Evolutionary conservation across 2,329 filamentous ascomycete genomes (phyloP).

Genomic region (Penicillium sp.): DNA sequence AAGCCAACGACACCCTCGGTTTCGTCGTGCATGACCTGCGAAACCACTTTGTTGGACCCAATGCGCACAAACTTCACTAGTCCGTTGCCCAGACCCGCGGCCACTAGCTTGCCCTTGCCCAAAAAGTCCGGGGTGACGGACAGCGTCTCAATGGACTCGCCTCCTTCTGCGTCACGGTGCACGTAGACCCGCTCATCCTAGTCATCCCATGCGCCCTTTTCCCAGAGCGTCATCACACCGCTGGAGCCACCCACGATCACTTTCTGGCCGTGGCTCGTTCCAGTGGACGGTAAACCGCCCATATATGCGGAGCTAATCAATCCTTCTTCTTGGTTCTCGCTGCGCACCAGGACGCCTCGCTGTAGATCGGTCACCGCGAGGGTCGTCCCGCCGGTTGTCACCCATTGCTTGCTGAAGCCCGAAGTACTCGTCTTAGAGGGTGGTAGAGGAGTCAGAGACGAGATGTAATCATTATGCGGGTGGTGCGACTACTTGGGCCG

Average conservation of each 20-base stretch:
- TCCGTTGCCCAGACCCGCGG: constrained; percentile 80
- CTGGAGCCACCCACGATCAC: constrained; percentile 74
- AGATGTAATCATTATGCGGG: constrained; percentile 91
- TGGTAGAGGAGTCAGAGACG: constrained; percentile 80
- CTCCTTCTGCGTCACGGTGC: constrained; percentile 62
- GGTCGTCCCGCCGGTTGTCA: constrained; percentile 88
- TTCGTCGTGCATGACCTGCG: constrained; percentile 73
- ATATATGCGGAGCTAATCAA: constrained; percentile 79
- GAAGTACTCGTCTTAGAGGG: constrained; percentile 77
- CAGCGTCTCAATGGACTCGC: constrained; percentile 77
- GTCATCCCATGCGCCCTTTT: constrained; percentile 92
- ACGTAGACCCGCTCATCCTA: constrained; percentile 86
- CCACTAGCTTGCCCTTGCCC: constrained; percentile 64
- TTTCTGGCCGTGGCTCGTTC: constrained; percentile 69
- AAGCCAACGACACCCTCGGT: constrained; percentile 80
- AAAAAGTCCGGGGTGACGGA: constrained; percentile 69
- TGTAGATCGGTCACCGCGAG: constrained; percentile 86
- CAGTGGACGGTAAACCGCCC: constrained; percentile 67
- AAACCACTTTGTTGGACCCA: constrained; percentile 68
- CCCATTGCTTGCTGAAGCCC: constrained; percentile 90
- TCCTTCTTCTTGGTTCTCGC: constrained; percentile 94
- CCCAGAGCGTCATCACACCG: constrained; percentile 89
- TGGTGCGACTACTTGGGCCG: constrained; percentile 76
- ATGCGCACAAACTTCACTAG: constrained; percentile 74
- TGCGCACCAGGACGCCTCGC: constrained; percentile 79